A percentile compares a stretch with the other conserved stretches of the same genome.
Conservation (phyloP, 1,284 basidiomycete genomes). For the Sphagnurus paluster region DNA sequence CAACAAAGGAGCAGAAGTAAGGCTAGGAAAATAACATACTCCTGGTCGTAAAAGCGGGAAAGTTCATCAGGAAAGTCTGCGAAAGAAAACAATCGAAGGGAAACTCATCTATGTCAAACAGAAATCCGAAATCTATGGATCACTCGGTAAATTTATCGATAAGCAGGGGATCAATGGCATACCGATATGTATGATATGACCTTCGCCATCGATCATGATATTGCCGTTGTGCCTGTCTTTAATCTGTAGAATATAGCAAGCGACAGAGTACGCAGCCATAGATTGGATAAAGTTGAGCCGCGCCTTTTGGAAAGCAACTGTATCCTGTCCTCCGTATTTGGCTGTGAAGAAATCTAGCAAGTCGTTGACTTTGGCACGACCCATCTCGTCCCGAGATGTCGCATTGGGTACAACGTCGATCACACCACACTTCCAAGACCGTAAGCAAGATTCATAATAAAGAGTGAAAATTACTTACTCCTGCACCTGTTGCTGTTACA, state of each 20-base stretch:
- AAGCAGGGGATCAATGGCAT: constrained; percentile 11
- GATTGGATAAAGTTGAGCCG: constrained; percentile 97
- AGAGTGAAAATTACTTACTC: constrained; percentile 54
- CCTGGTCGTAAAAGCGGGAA: constrained; percentile 55
- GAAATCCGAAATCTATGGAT: constrained; percentile 88
- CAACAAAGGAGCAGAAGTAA: constrained; percentile 6
- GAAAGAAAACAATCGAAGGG: constrained; percentile 9
- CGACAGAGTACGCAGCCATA: constrained; percentile 99
- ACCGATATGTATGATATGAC: constrained; percentile 96
- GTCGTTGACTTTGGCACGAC: constrained; percentile 97
- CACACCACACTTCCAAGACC: constrained; percentile 78
- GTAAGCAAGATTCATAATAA: constrained; percentile 1
- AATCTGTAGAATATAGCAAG: constrained; percentile 97
- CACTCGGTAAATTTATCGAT: not conserved
- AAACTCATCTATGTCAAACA: constrained; percentile 96
- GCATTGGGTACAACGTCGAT: constrained; percentile 99
- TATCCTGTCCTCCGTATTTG: constrained; percentile 91
- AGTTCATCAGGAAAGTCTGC: constrained; percentile 25
- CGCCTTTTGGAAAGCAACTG: constrained; percentile 89
- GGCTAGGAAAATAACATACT: constrained; percentile 40
- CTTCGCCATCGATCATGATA: constrained; percentile 98
- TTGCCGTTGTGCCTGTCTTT: constrained; percentile 99
- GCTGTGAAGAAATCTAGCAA: constrained; percentile 93
- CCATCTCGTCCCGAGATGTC: constrained; percentile 99
- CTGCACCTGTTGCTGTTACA: constrained; percentile 95